Conservation (phyloP, 73 alveolate genomes). For the Tetrahymena thermophila region DNA sequence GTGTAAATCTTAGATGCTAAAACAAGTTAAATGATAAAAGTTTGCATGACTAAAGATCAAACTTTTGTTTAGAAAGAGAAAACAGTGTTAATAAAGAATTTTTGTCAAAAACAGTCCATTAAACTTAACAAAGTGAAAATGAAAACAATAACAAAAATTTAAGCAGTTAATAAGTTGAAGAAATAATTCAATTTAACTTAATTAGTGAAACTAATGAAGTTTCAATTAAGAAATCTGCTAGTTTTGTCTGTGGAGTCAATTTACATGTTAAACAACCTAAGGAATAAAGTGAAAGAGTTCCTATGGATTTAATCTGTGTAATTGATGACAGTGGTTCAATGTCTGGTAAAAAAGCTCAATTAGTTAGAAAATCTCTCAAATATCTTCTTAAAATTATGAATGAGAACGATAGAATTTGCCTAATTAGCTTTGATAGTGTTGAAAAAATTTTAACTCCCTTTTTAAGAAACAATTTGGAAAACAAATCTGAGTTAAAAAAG, state of each 20-base stretch:
- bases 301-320: background rate
- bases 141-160: background rate
- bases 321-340: background rate
- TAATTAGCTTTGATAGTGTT: background rate
- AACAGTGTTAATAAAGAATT: background rate
- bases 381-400: background rate
- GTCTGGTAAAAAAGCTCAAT: background rate
- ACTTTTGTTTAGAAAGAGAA: background rate
- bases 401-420: background rate
- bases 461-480: constrained; percentile 8
- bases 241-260: background rate
- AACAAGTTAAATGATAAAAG: background rate
- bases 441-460: background rate
- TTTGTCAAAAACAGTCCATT: background rate
- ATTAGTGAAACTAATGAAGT: background rate
- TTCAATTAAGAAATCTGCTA: background rate
- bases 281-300: background rate
- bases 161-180: background rate
- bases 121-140: background rate
- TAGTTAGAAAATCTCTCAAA: background rate
- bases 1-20: background rate
- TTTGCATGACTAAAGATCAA: background rate
- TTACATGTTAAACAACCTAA: background rate
- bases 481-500: background rate
- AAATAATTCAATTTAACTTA: background rate